These are phyloP conservation scores for Naganishia albida DNA, from an alignment of 1,284 basidiomycete genomes.

Conservation along the genomic window DNA sequence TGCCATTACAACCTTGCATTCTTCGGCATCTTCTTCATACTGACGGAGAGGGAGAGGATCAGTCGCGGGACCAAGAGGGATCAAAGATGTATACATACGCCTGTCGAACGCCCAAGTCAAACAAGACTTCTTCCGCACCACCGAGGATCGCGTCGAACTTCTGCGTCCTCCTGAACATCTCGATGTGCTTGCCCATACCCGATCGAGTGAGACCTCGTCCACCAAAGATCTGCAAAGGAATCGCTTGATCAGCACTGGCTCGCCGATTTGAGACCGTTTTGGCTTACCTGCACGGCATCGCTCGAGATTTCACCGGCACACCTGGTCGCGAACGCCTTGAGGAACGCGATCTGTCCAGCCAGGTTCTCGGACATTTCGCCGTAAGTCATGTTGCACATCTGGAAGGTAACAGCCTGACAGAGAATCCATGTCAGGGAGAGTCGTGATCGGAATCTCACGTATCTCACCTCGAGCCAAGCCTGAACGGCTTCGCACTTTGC, in stretches of 20 bases:
- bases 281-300: conserved; percentile 55
- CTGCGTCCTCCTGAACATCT: conserved; percentile 62
- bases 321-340: conserved; percentile 62
- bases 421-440: neutral
- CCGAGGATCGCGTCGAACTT: conserved; percentile 78
- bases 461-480: conserved; percentile 72
- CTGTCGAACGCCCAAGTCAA: conserved; percentile 59
- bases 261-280: neutral
- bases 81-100: conserved; percentile 47
- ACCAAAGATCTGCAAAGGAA: conserved; percentile 42
- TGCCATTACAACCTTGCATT: conserved; percentile 43
- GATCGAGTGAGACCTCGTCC: conserved; percentile 58
- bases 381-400: conserved; percentile 63
- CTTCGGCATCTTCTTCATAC: conserved; percentile 52
- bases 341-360: conserved; percentile 54
- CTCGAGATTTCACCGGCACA: conserved; percentile 55
- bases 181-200: conserved; percentile 60
- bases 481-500: conserved; percentile 78
- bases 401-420: conserved; percentile 37
- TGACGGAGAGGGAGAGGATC: conserved; percentile 23
- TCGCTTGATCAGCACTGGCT: neutral
- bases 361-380: conserved; percentile 65
- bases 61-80: neutral
- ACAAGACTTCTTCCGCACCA: conserved; percentile 56
- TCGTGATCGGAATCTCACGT: neutral